phyloP scores from a whole-genome alignment of 2,329 filamentous ascomycete genomes.

The Claviceps humidiphila region DNA sequence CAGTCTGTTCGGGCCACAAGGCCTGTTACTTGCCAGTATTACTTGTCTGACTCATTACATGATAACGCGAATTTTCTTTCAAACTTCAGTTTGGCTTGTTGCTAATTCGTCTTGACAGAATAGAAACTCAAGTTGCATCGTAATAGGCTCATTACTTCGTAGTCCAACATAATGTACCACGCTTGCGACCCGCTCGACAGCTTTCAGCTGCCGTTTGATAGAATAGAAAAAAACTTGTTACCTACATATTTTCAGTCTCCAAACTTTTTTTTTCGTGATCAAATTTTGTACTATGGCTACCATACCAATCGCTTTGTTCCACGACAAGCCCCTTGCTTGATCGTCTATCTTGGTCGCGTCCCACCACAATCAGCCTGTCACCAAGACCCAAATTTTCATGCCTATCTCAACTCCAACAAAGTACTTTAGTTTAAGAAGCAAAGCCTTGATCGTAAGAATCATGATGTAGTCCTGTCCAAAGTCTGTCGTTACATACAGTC shows the following conservation, averaged over 20 bases:
- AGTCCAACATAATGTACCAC: too few relatives aligned
- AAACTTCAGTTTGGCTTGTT: background rate
- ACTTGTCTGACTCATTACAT: slow-evolving; percentile 51
- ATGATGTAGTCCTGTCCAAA: background rate
- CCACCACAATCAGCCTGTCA: too few relatives aligned
- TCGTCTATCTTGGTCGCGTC: too few relatives aligned
- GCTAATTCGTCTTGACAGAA: background rate
- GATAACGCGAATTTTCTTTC: slow-evolving; percentile 6
- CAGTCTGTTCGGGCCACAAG: slow-evolving; percentile 52
- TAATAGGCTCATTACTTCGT: background rate
- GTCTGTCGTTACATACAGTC: too few relatives aligned
- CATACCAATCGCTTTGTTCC: too few relatives aligned
- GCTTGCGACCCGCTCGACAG: background rate
- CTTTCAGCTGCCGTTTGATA: background rate
- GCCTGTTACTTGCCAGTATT: slow-evolving; percentile 89
- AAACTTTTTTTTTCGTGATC: background rate
- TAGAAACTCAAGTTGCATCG: background rate
- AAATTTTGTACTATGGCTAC: too few relatives aligned
- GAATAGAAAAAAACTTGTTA: background rate
- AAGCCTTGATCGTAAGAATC: too few relatives aligned
- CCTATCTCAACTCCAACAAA: too few relatives aligned
- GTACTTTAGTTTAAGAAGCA: too few relatives aligned
- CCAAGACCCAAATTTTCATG: too few relatives aligned
- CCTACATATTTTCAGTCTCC: background rate
- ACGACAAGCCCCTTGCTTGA: too few relatives aligned